phyloP scores from a whole-genome alignment of 441 rosid species.

The Jatropha multifida region DNA sequence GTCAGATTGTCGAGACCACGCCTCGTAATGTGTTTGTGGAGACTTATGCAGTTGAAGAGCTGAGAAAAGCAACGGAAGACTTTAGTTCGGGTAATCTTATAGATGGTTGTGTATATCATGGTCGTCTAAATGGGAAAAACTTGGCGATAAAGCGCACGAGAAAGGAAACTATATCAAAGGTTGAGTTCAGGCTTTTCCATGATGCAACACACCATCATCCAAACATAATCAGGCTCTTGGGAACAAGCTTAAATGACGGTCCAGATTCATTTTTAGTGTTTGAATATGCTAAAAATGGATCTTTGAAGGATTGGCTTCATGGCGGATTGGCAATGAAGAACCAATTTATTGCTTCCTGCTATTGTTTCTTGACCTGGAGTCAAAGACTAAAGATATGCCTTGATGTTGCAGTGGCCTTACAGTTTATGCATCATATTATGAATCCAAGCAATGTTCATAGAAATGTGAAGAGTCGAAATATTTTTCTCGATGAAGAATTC shows the following conservation, averaged over 20 bases:
- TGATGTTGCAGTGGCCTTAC: slow-evolving; percentile 79
- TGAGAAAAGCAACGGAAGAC: slow-evolving; percentile 75
- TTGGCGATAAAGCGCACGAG: slow-evolving; percentile 57
- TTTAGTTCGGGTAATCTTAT: slow-evolving; percentile 72
- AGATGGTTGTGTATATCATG: slow-evolving; percentile 74
- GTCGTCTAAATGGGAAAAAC: slow-evolving; percentile 78
- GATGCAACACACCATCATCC: slow-evolving; percentile 64
- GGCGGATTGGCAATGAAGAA: slow-evolving; percentile 91
- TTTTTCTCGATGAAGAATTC: slow-evolving; percentile 88
- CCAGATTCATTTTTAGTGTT: slow-evolving; percentile 58
- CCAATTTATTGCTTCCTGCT: slow-evolving; percentile 88
- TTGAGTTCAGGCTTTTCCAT: slow-evolving; percentile 51
- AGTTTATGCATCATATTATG: slow-evolving; percentile 80
- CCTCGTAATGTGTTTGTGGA: slow-evolving; percentile 52
- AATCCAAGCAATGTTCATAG: slow-evolving; percentile 74
- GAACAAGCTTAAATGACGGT: slow-evolving; percentile 53
- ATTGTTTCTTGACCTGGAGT: slow-evolving; percentile 86
- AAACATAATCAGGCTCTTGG: slow-evolving; percentile 69
- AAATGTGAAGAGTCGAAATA: slow-evolving; percentile 68
- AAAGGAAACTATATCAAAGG: slow-evolving; percentile 39
- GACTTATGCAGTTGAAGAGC: slow-evolving; percentile 56
- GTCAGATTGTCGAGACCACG: slow-evolving; percentile 41
- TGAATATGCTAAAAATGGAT: slow-evolving; percentile 85
- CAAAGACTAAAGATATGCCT: slow-evolving; percentile 88
- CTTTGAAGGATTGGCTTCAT: slow-evolving; percentile 89